These are phyloP conservation scores for Forsythia viridissima DNA, from an alignment of 257 asterid genomes.

Conservation along the genomic window DNA sequence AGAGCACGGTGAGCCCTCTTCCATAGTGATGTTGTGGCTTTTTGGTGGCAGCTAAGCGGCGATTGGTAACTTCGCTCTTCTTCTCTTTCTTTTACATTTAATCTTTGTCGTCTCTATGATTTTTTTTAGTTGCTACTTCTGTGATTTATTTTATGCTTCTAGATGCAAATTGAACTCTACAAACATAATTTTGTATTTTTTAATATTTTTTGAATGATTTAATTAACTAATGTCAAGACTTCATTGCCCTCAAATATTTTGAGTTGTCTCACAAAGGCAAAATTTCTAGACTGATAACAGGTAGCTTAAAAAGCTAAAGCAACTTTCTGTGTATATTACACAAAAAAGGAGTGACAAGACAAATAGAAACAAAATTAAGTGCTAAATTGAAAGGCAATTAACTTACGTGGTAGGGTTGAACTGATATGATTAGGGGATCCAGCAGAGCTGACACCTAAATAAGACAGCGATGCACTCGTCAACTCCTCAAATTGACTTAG, in stretches of 20 bases:
- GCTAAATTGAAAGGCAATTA: constrained; percentile 6
- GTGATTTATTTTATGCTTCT: not conserved
- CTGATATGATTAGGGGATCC: constrained; percentile 51
- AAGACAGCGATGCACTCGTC: constrained; percentile 73
- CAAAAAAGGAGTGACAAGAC: not conserved
- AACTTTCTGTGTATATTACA: not conserved
- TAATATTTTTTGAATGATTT: not conserved
- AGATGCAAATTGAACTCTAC: not conserved
- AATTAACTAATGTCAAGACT: too few relatives aligned
- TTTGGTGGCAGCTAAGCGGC: not conserved
- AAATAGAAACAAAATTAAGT: not conserved
- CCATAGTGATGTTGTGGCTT: not conserved
- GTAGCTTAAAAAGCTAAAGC: not conserved
- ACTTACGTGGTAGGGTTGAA: constrained; percentile 79
- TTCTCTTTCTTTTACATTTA: not conserved
- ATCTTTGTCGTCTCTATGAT: not conserved
- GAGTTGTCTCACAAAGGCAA: not conserved
- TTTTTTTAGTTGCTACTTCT: not conserved
- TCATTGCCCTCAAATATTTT: not conserved
- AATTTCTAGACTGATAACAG: not conserved
- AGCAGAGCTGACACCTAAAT: constrained; percentile 71
- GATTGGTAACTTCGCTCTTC: not conserved
- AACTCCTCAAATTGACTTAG: constrained; percentile 80
- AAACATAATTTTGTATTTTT: not conserved
- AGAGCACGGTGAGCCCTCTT: not conserved